Evolutionary conservation across 2,329 filamentous ascomycete species (phyloP).

Genomic region (Chaetomium strumarium): DNA sequence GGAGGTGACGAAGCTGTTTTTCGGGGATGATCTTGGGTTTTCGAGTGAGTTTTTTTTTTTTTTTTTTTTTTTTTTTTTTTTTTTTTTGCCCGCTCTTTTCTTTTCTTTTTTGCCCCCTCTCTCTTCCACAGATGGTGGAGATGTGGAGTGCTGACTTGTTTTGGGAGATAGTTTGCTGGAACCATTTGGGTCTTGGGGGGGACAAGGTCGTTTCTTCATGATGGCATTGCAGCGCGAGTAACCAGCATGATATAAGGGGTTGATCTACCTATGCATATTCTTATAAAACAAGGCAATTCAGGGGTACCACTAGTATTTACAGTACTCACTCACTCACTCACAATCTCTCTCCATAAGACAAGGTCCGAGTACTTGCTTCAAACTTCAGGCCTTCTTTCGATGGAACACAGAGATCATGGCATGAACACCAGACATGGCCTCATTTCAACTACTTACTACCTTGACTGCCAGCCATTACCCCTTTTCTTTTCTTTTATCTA

Average conservation of each 20-base stretch:
- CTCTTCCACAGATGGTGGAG: neutral
- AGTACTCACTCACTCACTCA: too few species aligned
- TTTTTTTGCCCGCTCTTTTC: too few species aligned
- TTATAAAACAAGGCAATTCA: too few species aligned
- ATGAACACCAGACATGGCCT: too few species aligned
- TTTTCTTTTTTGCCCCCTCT: neutral
- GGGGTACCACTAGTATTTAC: too few species aligned
- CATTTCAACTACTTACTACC: too few species aligned
- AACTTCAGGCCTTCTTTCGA: neutral
- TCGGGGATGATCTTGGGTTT: constrained; percentile 63
- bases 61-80: neutral
- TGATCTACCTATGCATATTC: too few species aligned
- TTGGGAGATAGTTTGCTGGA: constrained; percentile 45
- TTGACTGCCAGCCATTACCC: too few species aligned
- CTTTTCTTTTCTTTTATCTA: neutral
- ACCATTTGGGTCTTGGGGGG: constrained; percentile 44
- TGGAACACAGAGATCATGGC: neutral
- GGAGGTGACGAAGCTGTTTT: constrained; percentile 58
- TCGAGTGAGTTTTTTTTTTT: constrained; percentile 24
- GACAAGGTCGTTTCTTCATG: constrained; percentile 1
- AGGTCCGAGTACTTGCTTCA: neutral
- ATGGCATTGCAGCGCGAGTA: neutral
- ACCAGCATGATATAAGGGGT: neutral
- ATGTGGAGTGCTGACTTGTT: constrained; percentile 5
- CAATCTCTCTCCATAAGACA: too few species aligned